Evolutionary conservation across 306 rosid genomes (phyloP).

Genomic region (Hippophae rhamnoides): DNA sequence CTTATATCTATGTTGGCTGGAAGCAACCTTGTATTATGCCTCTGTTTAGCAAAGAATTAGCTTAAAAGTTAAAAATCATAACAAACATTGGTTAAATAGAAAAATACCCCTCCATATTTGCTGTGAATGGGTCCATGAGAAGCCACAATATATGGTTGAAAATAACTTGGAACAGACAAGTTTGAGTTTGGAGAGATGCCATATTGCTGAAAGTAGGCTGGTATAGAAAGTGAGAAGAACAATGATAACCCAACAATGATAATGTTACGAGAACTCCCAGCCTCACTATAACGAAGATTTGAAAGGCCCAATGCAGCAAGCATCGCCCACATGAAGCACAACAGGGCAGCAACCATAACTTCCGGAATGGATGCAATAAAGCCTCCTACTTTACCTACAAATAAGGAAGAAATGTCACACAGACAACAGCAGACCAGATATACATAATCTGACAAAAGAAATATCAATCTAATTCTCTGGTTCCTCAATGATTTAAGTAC

Average conservation of each 20-base stretch:
- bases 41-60: background rate
- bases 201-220: conserved; percentile 95
- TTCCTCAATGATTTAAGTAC: no score
- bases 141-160: conserved; percentile 84
- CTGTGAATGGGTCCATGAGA: conserved; percentile 86
- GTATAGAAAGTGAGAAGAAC: conserved; percentile 87
- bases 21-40: no score
- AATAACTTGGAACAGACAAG: conserved; percentile 80
- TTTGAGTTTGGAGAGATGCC: conserved; percentile 74
- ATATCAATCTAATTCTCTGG: background rate
- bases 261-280: conserved; percentile 96
- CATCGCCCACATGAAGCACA: conserved; percentile 99
- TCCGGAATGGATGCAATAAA: conserved; percentile 92
- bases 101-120: conserved; percentile 81
- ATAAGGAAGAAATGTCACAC: background rate
- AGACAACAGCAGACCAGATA: background rate
- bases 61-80: background rate
- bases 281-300: conserved; percentile 96
- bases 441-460: background rate
- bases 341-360: conserved; percentile 97
- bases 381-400: conserved; percentile 92
- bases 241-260: conserved; percentile 89
- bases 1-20: no score
- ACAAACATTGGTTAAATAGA: conserved; percentile 4
- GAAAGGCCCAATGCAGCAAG: conserved; percentile 91